Evolutionary conservation across 345 rosid species (phyloP).

Genomic region (Eucalyptus erythrocorys): DNA sequence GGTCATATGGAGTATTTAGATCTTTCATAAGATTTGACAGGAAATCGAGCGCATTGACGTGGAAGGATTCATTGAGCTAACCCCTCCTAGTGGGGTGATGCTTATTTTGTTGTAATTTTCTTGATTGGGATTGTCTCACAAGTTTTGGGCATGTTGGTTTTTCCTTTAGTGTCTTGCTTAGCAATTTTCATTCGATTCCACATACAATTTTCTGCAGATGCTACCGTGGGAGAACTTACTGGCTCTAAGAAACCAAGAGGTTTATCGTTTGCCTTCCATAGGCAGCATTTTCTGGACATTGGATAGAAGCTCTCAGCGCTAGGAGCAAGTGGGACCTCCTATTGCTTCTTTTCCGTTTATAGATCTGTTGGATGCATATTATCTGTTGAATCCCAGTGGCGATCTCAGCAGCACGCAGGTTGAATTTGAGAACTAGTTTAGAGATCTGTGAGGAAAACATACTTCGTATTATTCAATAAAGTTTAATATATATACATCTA

Average conservation of each 20-base stretch:
- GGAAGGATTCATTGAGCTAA: not conserved
- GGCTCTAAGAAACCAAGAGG: conserved; percentile 69
- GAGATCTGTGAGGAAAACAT: too few species aligned
- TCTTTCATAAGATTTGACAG: not conserved
- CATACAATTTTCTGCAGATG: conserved; percentile 45
- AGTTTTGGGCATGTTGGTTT: not conserved
- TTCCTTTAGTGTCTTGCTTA: not conserved
- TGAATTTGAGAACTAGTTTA: conserved; percentile 78
- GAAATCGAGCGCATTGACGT: not conserved
- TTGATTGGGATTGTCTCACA: not conserved
- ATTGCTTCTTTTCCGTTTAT: conserved; percentile 47
- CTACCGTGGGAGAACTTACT: conserved; percentile 98
- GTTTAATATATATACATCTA: too few species aligned
- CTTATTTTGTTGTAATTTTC: not conserved
- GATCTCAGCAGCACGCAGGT: conserved; percentile 57
- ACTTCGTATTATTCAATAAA: too few species aligned
- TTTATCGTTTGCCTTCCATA: conserved; percentile 95
- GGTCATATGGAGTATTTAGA: not conserved
- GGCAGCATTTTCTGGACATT: conserved; percentile 49
- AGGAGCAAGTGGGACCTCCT: conserved; percentile 19
- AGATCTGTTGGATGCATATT: conserved; percentile 89
- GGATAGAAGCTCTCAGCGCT: conserved; percentile 26
- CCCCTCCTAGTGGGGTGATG: not conserved
- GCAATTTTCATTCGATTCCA: not conserved
- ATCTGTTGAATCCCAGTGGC: conserved; percentile 79